These are phyloP conservation scores for Pythium sukuiense DNA, from an alignment of 352 stramenopile genomes.

Conservation along the genomic window DNA sequence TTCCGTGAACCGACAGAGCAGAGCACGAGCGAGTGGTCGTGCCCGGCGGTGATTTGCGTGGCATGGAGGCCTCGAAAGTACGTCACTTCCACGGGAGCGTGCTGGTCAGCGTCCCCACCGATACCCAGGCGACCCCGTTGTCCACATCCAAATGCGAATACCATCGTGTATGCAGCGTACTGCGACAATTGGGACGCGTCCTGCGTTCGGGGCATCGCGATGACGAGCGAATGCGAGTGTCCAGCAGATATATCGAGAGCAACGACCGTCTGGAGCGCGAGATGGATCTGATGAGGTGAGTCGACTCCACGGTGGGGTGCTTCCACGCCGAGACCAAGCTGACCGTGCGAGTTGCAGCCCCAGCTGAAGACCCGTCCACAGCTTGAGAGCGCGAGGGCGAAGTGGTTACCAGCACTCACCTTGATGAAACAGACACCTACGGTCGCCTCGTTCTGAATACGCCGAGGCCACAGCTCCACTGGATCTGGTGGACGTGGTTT, in stretches of 20 bases:
- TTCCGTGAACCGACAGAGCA: conserved; percentile 40
- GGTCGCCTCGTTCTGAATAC: conserved; percentile 13
- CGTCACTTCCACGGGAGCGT: conserved; percentile 38
- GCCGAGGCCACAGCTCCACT: conserved; percentile 11
- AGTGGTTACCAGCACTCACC: conserved; percentile 65
- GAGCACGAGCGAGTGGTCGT: conserved; percentile 68
- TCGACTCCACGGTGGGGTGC: background rate
- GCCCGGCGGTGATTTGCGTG: conserved; percentile 42
- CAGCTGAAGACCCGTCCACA: conserved; percentile 52
- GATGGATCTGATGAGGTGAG: conserved; percentile 32
- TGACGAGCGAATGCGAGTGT: conserved; percentile 46
- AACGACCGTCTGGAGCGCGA: conserved; percentile 30
- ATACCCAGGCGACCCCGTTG: conserved; percentile 55
- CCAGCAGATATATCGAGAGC: conserved; percentile 49
- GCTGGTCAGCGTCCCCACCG: conserved; percentile 35
- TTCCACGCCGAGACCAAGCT: conserved; percentile 47
- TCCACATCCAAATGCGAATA: conserved; percentile 52
- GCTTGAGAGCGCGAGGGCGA: conserved; percentile 45
- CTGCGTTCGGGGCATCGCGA: conserved; percentile 24
- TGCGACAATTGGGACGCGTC: background rate
- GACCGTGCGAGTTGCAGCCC: conserved; percentile 55
- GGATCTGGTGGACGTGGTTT: conserved; percentile 10
- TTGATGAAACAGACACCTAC: conserved; percentile 32
- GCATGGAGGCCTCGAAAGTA: conserved; percentile 68
- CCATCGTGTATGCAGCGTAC: conserved; percentile 34